Base-by-base conservation (phyloP, 495 filamentous ascomycete genomes). In the Neurospora sp. region DNA sequence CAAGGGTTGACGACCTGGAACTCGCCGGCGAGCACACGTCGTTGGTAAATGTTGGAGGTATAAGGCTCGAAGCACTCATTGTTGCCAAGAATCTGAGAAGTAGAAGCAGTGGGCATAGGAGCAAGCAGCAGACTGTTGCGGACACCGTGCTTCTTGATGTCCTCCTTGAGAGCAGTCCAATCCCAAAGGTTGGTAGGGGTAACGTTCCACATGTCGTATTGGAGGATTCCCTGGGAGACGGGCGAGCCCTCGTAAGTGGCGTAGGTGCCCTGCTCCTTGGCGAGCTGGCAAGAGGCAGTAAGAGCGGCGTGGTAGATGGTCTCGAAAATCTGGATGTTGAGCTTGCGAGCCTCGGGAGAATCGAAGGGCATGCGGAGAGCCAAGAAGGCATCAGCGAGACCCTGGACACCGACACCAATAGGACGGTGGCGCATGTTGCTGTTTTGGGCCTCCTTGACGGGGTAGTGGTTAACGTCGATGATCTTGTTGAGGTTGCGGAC, bases 41-140 rank as follows among this genome's bases (percentile, higher is more conserved):
- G 96, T 59, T 94, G 96, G 87, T 99, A 99, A 82, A 99, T 98
- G 87, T 99, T 99, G 73, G 94, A 97, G 7, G 96, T 99, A 83
- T 99, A 99, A 17, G 96, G 96, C 87, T 99, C 96, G 82, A 99
- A 99, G 87, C 96, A 99, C 82, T 99, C 96, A 80, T 99, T 99
- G 89, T 96, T 94, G 75, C 96, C 96, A 70, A 98, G 85, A 79
- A 99, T 99, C 85, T 98, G 96, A 75, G 92, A 95, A 42, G 96
- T 99, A 73, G 90, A 93, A 69, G 96, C 96, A 72, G 96, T 99
- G 16, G 96, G 96, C 96, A 99, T 99, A 74, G 96, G 96, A 20
- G 96, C 96, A 71, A 99, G 89, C 71, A 99, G 87, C 78, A 99
- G 84, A 81, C 91, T 94, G 89, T 99, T 99, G 80, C 94, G 93